Conservation (phyloP, 1,284 basidiomycete genomes). For the Retiboletus flavoniger region DNA sequence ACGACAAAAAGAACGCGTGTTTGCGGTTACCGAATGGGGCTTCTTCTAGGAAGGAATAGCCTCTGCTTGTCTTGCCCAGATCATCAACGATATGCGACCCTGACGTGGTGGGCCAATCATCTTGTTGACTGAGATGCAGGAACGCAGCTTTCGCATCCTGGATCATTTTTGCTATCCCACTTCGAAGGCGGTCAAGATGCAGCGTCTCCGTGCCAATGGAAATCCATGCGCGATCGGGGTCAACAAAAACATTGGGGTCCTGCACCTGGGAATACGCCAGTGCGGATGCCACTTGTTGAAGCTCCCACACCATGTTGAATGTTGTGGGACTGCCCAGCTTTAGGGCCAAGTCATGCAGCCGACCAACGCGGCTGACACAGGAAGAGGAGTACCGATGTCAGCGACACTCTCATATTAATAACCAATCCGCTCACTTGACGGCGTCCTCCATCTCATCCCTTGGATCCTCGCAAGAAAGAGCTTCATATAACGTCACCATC, state of each 20-base stretch:
- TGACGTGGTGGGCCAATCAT: background rate
- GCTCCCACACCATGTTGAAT: slow-evolving; percentile 13
- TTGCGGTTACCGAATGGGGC: background rate
- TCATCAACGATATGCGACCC: background rate
- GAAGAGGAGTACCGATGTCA: background rate
- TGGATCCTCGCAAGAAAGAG: background rate
- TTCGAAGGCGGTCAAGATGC: background rate
- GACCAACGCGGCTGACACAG: background rate
- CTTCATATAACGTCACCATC: background rate
- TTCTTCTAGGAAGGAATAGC: slow-evolving; percentile 12
- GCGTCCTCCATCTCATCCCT: background rate
- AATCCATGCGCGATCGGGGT: background rate
- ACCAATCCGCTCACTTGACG: slow-evolving; percentile 1
- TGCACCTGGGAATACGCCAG: background rate
- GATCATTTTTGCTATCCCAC: background rate
- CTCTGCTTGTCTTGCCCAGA: background rate
- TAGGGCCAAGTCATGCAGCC: background rate
- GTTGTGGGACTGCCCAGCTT: background rate
- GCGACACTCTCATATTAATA: background rate
- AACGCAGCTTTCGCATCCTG: background rate
- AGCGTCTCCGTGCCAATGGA: slow-evolving; percentile 5
- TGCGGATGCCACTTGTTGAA: slow-evolving; percentile 1
- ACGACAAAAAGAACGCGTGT: background rate
- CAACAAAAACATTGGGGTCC: slow-evolving; percentile 5
- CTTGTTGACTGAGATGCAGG: background rate